Conservation (phyloP, 129 eudicot species). For the Pittosporum tobira region DNA sequence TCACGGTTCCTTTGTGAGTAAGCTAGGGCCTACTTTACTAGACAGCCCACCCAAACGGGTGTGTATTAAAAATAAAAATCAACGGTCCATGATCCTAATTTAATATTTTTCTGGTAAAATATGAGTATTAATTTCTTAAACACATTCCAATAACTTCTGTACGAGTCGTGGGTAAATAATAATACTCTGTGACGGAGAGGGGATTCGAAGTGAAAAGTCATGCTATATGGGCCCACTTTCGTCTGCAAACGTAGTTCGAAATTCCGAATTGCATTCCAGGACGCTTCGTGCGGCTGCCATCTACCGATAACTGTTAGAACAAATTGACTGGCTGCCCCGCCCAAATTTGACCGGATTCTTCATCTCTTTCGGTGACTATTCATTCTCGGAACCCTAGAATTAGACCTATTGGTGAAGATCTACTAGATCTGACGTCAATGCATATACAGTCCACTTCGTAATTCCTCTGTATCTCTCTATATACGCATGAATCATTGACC, state of each 20-base stretch:
- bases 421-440: conserved; percentile 1
- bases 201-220: too few relatives aligned
- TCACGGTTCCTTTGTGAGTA: background rate
- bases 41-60: too few relatives aligned
- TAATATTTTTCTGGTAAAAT: too few relatives aligned
- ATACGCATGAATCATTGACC: background rate
- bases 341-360: conserved; percentile 8
- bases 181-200: too few relatives aligned
- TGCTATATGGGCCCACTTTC: too few relatives aligned
- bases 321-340: background rate
- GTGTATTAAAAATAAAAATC: too few relatives aligned
- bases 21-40: background rate
- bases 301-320: background rate
- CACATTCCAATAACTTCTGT: too few relatives aligned
- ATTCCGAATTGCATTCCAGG: too few relatives aligned
- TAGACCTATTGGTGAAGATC: background rate
- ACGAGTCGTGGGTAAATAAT: too few relatives aligned
- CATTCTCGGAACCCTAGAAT: background rate
- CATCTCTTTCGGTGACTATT: conserved; percentile 5
- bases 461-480: background rate
- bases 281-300: background rate
- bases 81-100: too few relatives aligned
- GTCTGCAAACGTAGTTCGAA: too few relatives aligned
- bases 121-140: too few relatives aligned
- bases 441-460: background rate